Conservation (phyloP, 2,329 filamentous ascomycete genomes). For the Aspergillus texensis region DNA sequence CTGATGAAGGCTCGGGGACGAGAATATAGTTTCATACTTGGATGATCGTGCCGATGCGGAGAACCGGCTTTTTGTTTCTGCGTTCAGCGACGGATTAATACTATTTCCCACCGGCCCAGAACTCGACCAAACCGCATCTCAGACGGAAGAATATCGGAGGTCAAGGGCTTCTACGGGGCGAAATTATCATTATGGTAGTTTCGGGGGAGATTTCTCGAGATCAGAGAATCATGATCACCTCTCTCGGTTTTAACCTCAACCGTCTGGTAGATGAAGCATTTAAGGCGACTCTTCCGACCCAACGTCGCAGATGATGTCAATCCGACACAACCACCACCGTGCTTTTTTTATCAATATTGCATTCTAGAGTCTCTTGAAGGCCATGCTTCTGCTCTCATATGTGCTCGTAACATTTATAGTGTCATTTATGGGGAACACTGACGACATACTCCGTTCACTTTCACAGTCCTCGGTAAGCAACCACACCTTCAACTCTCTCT, state of each 20-base stretch:
- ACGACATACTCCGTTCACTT: neutral
- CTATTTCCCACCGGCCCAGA: slow-evolving; percentile 39
- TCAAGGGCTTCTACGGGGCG: neutral
- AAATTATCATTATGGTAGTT: neutral
- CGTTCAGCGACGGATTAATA: slow-evolving; percentile 45
- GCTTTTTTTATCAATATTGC: neutral
- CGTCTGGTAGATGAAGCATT: slow-evolving; percentile 16
- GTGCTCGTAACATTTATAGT: neutral
- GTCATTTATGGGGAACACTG: neutral
- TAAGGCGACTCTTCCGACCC: neutral
- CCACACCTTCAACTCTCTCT: neutral
- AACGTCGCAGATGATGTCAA: neutral
- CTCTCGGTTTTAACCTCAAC: slow-evolving; percentile 4
- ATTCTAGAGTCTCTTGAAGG: neutral
- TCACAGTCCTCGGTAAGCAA: neutral
- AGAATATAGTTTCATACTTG: slow-evolving; percentile 33
- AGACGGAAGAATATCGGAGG: neutral
- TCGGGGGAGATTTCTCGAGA: neutral
- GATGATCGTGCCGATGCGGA: slow-evolving; percentile 39
- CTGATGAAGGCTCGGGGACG: slow-evolving; percentile 19
- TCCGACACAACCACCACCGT: neutral
- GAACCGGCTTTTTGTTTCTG: slow-evolving; percentile 46
- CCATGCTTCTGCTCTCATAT: neutral
- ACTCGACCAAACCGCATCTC: slow-evolving; percentile 18
- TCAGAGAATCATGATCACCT: neutral